Conservation (phyloP, 371 early-diverging fungal genomes). For the Rhizopus delemar region DNA sequence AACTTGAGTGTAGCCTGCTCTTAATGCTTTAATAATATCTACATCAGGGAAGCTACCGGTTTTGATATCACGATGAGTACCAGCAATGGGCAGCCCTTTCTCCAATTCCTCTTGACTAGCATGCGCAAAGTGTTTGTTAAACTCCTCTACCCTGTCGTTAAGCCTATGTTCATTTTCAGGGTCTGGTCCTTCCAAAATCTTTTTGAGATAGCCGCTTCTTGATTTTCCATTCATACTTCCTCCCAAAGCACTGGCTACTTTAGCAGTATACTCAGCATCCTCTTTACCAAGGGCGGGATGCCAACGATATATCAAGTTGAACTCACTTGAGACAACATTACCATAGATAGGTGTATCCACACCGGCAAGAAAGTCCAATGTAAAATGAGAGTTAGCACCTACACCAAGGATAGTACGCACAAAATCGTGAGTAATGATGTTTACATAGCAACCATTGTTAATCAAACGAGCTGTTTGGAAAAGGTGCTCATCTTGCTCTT, state of each 20-base stretch:
- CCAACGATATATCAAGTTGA: constrained; percentile 55
- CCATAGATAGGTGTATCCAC: constrained; percentile 38
- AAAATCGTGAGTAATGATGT: constrained; percentile 51
- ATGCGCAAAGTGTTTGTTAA: constrained; percentile 39
- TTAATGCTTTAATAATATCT: constrained; percentile 31
- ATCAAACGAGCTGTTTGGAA: constrained; percentile 58
- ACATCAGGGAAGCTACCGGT: constrained; percentile 37
- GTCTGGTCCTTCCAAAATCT: constrained; percentile 3
- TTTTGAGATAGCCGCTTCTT: constrained; percentile 2
- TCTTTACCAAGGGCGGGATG: constrained; percentile 50
- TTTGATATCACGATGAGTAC: constrained; percentile 38
- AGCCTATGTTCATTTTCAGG: constrained; percentile 19
- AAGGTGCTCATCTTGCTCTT: constrained; percentile 49
- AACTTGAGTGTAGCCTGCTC: constrained; percentile 30
- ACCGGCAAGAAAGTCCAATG: constrained; percentile 30
- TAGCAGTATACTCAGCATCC: constrained; percentile 39
- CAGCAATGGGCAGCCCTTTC: constrained; percentile 40
- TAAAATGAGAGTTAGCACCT: constrained; percentile 31
- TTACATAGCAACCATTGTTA: constrained; percentile 51
- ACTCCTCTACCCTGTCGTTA: constrained; percentile 24
- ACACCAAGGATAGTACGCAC: constrained; percentile 51
- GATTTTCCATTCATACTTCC: neutral
- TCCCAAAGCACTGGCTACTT: constrained; percentile 30
- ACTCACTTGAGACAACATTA: constrained; percentile 56
- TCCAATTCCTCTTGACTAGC: constrained; percentile 38